These are phyloP conservation scores for Silene noctiflora DNA, from an alignment of 179 eudicot genomes.

Conservation along the genomic window DNA sequence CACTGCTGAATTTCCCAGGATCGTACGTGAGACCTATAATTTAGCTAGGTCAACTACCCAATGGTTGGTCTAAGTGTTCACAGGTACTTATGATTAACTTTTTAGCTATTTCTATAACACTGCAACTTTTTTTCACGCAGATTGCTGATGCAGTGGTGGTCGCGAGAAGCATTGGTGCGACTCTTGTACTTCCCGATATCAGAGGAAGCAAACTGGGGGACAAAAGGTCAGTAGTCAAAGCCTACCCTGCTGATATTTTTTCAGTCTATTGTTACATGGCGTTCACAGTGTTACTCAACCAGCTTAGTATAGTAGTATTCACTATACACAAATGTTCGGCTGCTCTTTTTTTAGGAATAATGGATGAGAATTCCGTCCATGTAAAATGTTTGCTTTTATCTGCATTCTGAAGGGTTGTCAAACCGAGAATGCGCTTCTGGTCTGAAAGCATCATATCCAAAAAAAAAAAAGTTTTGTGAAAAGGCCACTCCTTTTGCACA, in stretches of 20 bases:
- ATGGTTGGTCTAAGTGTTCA: background rate
- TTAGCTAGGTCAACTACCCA: no score
- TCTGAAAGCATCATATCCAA: background rate
- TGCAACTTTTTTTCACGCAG: constrained; percentile 33
- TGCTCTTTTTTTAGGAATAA: background rate
- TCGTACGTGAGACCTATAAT: no score
- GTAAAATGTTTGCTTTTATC: background rate
- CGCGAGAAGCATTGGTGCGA: constrained; percentile 83
- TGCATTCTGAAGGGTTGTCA: background rate
- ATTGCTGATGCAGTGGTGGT: constrained; percentile 92
- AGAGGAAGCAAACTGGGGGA: constrained; percentile 88
- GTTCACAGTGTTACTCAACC: background rate
- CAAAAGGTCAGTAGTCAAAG: constrained; percentile 51
- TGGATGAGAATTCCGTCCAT: no score
- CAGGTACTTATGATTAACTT: background rate
- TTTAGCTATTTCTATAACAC: background rate
- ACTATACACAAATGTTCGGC: no score
- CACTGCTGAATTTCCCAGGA: background rate
- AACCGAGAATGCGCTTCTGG: background rate
- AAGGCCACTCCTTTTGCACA: background rate
- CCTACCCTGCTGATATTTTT: background rate
- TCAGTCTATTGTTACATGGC: background rate
- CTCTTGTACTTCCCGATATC: constrained; percentile 93
- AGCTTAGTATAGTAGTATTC: no score
- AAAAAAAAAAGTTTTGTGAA: background rate